Base-by-base conservation (phyloP, 805 yeast species). In the Kazachstania viticola region DNA sequence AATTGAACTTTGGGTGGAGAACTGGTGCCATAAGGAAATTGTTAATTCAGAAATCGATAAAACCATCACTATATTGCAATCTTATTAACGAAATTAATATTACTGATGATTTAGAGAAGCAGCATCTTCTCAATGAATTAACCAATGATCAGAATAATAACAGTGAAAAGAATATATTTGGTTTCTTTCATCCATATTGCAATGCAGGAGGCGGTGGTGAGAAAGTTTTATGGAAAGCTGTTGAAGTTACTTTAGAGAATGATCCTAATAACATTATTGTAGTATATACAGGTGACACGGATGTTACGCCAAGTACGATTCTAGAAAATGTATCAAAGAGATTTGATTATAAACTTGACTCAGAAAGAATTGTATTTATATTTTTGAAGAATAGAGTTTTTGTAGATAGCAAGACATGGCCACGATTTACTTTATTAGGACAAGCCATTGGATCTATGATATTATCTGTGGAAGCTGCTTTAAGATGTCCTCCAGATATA, bases 191-290 rank as follows among this genome's bases (percentile, higher is more conserved):
- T 58, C 98, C 98, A 0, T 81, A 78, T 46, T 85, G 95, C 41
- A 82, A 81, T 51, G 93, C 95, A 25, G 95, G 94, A 28, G 99
- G 99, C 14, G 99, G 99, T 19, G 99, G 99, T 16, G 99, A 91
- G 52, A 72, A 88, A 35, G 98, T 91, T 1, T 62, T 91, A 25
- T 91, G 98, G 98, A 85, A 82, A 34, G 95, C 95, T 0, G 82
- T 88, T 5, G 68, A 71, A 42, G 67, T 77, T 21, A 80, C 94
- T 0, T 60, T 87, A 37, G 41, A 54, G 8, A 56, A 62, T 15
- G 63, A 67, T 38, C 57, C 59, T 5, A 47, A 56, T 18, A 73
- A 75, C 44, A 58, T 81, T 6, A 80, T 69, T 2, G 75, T 72
- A 2, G 62, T 91, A 7, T 91, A 91, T 52, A 75, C 87, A 12